phyloP scores from a whole-genome alignment of 208 protist species.

The Lotmaria passim region DNA sequence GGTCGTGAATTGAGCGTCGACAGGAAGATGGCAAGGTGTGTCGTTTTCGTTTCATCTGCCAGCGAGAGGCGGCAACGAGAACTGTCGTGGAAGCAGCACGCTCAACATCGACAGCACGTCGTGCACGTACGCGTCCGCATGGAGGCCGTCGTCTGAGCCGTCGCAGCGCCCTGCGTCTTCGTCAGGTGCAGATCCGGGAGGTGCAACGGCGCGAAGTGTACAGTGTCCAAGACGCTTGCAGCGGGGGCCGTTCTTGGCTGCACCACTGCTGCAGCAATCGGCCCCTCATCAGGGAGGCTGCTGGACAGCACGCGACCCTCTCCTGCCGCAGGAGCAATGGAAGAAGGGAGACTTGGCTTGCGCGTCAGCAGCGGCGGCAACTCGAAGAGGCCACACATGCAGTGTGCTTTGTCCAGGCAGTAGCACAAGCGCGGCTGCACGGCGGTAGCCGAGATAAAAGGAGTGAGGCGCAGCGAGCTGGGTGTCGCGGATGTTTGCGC shows the following conservation, averaged over 20 bases:
- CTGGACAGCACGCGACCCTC: not conserved
- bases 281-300: not conserved
- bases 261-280: too few species aligned
- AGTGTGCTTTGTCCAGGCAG: conserved; percentile 32
- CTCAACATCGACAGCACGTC: conserved; percentile 26
- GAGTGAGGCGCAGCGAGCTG: conserved; percentile 19
- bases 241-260: not conserved
- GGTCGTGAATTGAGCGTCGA: not conserved
- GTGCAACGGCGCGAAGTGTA: conserved; percentile 5
- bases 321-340: not conserved
- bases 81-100: not conserved
- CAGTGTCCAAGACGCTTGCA: not conserved
- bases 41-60: not conserved
- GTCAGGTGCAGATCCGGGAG: conserved; percentile 2
- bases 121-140: conserved; percentile 6
- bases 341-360: not conserved
- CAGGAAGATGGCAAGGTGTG: not conserved
- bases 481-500: not conserved
- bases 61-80: not conserved
- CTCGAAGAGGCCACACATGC: conserved; percentile 23
- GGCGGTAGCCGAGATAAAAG: not conserved
- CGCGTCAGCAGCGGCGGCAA: conserved; percentile 24
- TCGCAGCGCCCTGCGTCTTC: not conserved
- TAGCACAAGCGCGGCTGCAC: conserved; percentile 13
- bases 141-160: not conserved